phyloP scores from a whole-genome alignment of 2,329 filamentous ascomycete genomes.

The Neonectria neomacrospora region DNA sequence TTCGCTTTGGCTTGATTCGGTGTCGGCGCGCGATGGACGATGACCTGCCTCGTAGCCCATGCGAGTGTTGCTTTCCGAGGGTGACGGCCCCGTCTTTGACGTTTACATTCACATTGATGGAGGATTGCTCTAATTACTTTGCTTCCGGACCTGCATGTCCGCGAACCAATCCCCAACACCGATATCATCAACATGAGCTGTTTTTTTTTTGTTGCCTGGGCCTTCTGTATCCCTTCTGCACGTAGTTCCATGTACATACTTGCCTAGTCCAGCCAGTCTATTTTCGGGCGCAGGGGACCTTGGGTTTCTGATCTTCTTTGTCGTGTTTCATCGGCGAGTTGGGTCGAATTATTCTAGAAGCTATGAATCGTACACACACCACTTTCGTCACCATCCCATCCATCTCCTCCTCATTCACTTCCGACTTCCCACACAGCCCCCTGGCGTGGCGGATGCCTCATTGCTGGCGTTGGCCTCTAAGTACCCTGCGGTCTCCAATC shows the following conservation, averaged over 20 bases:
- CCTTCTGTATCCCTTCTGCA: slow-evolving; percentile 2
- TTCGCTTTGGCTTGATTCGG: background rate
- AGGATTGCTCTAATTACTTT: slow-evolving; percentile 9
- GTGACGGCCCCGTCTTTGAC: background rate
- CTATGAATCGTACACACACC: slow-evolving; percentile 22
- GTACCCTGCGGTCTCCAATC: slow-evolving; percentile 8
- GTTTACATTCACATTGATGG: background rate
- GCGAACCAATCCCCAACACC: slow-evolving; percentile 30
- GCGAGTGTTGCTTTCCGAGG: background rate
- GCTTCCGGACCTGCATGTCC: slow-evolving; percentile 33
- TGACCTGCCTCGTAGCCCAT: slow-evolving; percentile 2
- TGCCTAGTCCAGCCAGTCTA: slow-evolving; percentile 6
- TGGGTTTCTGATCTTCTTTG: slow-evolving; percentile 13
- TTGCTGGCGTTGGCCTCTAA: slow-evolving; percentile 13
- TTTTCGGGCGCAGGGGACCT: slow-evolving; percentile 9
- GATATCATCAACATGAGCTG: slow-evolving; percentile 26
- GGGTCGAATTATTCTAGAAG: slow-evolving; percentile 39
- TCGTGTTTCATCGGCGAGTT: slow-evolving; percentile 30
- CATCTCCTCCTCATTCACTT: background rate
- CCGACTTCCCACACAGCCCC: slow-evolving; percentile 2
- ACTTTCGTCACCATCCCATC: slow-evolving; percentile 17
- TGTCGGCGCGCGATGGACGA: background rate
- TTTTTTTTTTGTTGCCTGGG: slow-evolving; percentile 14
- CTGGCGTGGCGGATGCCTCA: slow-evolving; percentile 5
- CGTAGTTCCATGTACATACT: background rate